Base-by-base conservation (phyloP, 176 grass and related monocot genomes). In the sorghum (Sorghum bicolor) region DNA sequence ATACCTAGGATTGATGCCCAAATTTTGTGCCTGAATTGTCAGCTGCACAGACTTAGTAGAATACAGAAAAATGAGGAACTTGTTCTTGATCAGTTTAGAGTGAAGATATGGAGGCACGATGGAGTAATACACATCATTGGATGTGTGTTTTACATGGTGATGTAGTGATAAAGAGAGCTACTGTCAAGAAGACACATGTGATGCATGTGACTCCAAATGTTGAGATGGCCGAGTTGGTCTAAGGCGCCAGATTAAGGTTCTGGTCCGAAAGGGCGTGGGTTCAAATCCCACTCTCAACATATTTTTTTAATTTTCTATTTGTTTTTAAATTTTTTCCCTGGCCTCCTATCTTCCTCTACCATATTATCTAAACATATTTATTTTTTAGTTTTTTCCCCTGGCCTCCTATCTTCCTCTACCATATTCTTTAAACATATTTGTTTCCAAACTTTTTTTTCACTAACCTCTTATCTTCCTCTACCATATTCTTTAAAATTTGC, bases 141-240 rank as follows among this genome's bases (percentile, higher is more conserved):
- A 34, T 69, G 31, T 16, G 19, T 38, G 9, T n/a, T 69, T 9
- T 12, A 2, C 12, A 5, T 36, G 34, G 24, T 4, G 4, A 47
- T 47, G 3, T 47, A 47, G 44, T 48, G 45, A 17, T 1, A 48
- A 53, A 20, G 19, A 19, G 4, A 2, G 0, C 0, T 53, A 2
- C 47, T 52, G 19, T 8, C 1, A 55, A 55, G 52, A 22, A 9
- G 0, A 0, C 0, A 1, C 0, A n/a, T 9, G 0, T 55, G 7
- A n/a, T 2, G 0, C 5, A 53, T 0, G 0, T 20, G 0, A 2
- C 19, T 22, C 0, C 52, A 22, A 22, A 55, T 0, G 80, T 89
- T 93, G 93, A 90, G 83, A 96, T 96, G 94, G 88, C 80, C 86
- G 89, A 89, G 91, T 93, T 96, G 91, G 91, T 93, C 94, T 93